A percentile compares a stretch with the other conserved stretches of the same genome.
Conservation (phyloP, 2,329 filamentous ascomycete species). For the Elsinoe necatrix region DNA sequence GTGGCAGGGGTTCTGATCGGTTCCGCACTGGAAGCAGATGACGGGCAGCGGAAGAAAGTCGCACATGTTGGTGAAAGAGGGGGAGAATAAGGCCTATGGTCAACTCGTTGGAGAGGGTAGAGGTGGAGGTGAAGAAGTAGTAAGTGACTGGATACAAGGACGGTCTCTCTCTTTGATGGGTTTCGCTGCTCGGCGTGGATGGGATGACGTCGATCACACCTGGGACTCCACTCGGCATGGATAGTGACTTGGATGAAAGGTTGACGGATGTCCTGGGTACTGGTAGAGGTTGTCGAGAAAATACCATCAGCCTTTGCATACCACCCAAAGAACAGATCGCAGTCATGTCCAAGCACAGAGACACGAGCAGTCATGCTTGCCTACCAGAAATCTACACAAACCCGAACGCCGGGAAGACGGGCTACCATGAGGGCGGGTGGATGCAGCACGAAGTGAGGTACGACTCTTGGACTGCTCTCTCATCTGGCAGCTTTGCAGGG, state of each 20-base stretch:
- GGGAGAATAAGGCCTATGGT: too few relatives aligned
- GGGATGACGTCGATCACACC: conserved; percentile 9
- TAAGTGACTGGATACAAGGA: not conserved
- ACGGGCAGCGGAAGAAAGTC: conserved; percentile 27
- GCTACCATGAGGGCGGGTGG: too few relatives aligned
- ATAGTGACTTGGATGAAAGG: not conserved
- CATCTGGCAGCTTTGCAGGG: too few relatives aligned
- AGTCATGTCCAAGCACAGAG: too few relatives aligned
- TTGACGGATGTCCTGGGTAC: not conserved
- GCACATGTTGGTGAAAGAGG: conserved; percentile 8
- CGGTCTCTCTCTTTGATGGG: too few relatives aligned
- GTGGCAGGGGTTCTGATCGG: conserved; percentile 33
- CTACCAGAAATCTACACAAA: too few relatives aligned
- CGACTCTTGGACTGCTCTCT: too few relatives aligned
- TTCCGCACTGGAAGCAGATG: conserved; percentile 31
- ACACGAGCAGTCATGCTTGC: too few relatives aligned
- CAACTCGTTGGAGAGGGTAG: not conserved
- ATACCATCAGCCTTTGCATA: not conserved
- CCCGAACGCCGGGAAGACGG: too few relatives aligned
- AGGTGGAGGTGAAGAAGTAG: not conserved
- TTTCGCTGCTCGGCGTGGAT: not conserved
- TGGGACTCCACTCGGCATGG: not conserved
- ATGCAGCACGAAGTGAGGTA: too few relatives aligned
- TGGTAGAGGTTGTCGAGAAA: not conserved
- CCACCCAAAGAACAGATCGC: too few relatives aligned